phyloP scores from a whole-genome alignment of 2,329 filamentous ascomycete genomes.

The Penicillium sp. region DNA sequence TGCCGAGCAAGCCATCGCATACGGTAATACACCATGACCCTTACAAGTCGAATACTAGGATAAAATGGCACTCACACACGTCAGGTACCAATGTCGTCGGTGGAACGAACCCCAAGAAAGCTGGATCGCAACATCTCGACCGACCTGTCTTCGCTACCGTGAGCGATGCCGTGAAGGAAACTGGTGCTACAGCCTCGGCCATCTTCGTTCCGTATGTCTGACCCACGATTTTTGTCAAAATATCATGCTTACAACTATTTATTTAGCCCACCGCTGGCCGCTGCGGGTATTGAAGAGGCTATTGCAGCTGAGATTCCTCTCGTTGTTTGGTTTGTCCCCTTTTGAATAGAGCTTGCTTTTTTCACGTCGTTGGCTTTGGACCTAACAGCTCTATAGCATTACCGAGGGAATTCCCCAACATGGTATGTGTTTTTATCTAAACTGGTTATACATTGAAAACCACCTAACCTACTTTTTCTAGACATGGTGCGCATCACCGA shows the following conservation, averaged over 20 bases:
- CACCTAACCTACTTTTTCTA: constrained; percentile 32
- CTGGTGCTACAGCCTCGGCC: constrained; percentile 83
- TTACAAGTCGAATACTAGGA: background rate
- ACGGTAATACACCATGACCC: constrained; percentile 60
- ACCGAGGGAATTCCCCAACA: constrained; percentile 98
- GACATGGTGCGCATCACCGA: constrained; percentile 99
- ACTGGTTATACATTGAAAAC: background rate
- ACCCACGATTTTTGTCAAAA: constrained; percentile 46
- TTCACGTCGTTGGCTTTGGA: constrained; percentile 3
- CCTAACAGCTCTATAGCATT: constrained; percentile 50
- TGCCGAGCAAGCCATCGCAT: constrained; percentile 95
- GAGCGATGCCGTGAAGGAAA: constrained; percentile 80
- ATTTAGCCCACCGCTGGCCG: constrained; percentile 78
- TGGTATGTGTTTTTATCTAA: constrained; percentile 55
- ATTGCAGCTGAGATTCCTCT: constrained; percentile 89
- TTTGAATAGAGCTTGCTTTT: background rate
- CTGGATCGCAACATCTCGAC: constrained; percentile 81
- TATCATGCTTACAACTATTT: constrained; percentile 23
- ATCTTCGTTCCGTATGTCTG: constrained; percentile 98
- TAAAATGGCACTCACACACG: constrained; percentile 22
- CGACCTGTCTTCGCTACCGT: constrained; percentile 92
- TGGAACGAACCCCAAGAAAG: constrained; percentile 99
- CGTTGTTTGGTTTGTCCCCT: constrained; percentile 68
- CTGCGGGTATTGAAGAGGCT: constrained; percentile 94
- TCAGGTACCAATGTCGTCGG: constrained; percentile 94